Evolutionary conservation across 2,329 filamentous ascomycete genomes (phyloP), one percentile per base, ranked within the genome.

Genomic region (Cordyceps farinosa): DNA sequence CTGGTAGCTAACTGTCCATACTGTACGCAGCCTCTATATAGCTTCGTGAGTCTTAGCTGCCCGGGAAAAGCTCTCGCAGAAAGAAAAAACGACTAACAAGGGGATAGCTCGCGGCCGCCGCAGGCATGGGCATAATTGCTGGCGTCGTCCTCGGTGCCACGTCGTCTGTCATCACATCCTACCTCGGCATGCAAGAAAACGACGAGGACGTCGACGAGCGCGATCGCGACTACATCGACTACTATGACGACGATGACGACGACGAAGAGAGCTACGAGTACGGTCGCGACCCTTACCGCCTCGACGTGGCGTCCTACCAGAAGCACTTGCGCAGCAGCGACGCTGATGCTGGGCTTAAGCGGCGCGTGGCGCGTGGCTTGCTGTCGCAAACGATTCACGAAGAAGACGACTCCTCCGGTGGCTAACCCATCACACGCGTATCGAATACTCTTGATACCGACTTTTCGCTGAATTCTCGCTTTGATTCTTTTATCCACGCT

Each of bases 341-440:
- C 27, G 64, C 73, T 1, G 76, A 78, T 15, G 60, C 76, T 72
- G 73, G 11, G 22, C 71, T 73, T 32, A 73, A 77, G 10, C 74
- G 79, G 61, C 75, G 77, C 58, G 74, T 78, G 54, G 76, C 76
- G 5, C 76, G 78, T 57, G 82, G 83, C 1, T 71, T 91, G 22
- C 75, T 89, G 50, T 81, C 83, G 34, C 86, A 89, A 71, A 89
- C 86, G 0, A 91, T 92, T 66, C 81, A 89, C 63, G 89, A 90
- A 73, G 89, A 91, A 71, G 87, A 89, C 58, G 88, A 90, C 71
- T 80, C 80, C 68, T 85, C 81, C 29, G 82, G 81, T 47, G 59
- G 9, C 3, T 61, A 38, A 50, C 5, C 22, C 11, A 36, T 36
- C 27, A 36, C 30, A 38, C n/a, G n/a, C 32, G 30, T 10, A 22